Evolutionary conservation across 768 basidiomycete species (phyloP).

Genomic region (Ephemerocybe angulata): DNA sequence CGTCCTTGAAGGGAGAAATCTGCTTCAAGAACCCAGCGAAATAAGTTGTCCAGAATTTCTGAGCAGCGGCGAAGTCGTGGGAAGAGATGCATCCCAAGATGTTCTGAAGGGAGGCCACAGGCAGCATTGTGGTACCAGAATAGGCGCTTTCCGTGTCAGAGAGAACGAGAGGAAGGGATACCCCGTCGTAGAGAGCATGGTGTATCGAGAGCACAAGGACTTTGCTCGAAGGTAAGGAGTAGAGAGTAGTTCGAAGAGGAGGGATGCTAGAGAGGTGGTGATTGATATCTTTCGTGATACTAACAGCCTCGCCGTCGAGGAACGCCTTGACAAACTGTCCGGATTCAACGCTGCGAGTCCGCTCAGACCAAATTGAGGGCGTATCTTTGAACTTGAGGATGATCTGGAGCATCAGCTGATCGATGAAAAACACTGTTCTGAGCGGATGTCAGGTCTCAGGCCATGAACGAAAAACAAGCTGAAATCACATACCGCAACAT

Average conservation of each 20-base stretch:
- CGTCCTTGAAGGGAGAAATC: constrained; percentile 3
- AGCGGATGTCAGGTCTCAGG: background rate
- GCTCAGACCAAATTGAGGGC: background rate
- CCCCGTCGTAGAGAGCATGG: constrained; percentile 33
- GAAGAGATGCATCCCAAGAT: constrained; percentile 24
- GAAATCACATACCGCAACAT: constrained; percentile 28
- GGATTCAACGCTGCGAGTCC: background rate
- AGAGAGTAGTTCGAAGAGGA: constrained; percentile 23
- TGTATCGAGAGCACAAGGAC: constrained; percentile 30
- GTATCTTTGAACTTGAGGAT: constrained; percentile 16
- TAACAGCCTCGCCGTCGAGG: constrained; percentile 11
- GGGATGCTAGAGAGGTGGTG: constrained; percentile 21
- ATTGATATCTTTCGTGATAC: constrained; percentile 26
- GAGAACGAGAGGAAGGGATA: constrained; percentile 27
- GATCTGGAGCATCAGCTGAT: constrained; percentile 25
- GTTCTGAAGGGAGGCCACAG: constrained; percentile 12
- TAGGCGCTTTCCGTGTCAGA: constrained; percentile 26
- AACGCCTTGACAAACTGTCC: constrained; percentile 18
- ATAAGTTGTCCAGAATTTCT: constrained; percentile 25
- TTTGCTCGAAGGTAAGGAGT: constrained; percentile 5
- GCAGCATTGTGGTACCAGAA: constrained; percentile 3
- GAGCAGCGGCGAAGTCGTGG: constrained; percentile 19
- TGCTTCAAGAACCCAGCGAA: constrained; percentile 27
- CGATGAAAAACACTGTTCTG: constrained; percentile 32
- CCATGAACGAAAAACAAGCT: background rate